Evolutionary conservation across 2,329 filamentous ascomycete genomes (phyloP), one percentile per base, ranked within the genome.

Genomic region (Diaporthe helianthi): DNA sequence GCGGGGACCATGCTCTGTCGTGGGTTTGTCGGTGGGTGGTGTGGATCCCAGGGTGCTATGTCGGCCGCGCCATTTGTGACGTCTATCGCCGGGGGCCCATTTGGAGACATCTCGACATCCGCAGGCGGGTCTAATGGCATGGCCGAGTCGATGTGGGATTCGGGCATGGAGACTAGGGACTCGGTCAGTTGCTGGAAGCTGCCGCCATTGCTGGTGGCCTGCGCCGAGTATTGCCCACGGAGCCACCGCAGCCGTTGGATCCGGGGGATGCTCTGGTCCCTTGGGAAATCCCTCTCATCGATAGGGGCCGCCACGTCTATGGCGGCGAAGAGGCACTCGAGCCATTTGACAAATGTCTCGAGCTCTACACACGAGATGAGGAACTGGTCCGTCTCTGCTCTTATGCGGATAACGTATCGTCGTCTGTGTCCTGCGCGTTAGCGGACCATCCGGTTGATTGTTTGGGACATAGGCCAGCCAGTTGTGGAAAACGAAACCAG

Each of bases 371-470:
- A 90, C 2, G 90, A 90, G 9, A 94, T 80, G 24, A 94, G 80
- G 70, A 94, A 89, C 75, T 94, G 92, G 73, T 94, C 90, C 1
- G 89, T 88, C 78, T 94, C 92, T 38, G 89, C 86, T 33, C 92
- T 86, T 70, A 94, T 76, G n/a, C 92, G 88, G 71, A 94, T 88
- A 15, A 91, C 90, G 76, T 90, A 90, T 67, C 85, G 84, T 64
- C 86, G 84, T 75, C 86, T 88, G 68, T 2, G 67, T 29, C 41
- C n/a, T 69, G 73, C 65, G 72, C 44, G 65, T 67, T 17, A 67
- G 41, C 46, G 17, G 22, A 31, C 24, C 31, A 22, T 13, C 24
- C 64, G 9, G 36, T 6, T 6, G 33, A 5, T 10, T 9, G 29
- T 26, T 12, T 17, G 13, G 12, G 24, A n/a, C 5, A 19, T 15